Evolutionary conservation across 768 basidiomycete genomes (phyloP), one percentile per base, ranked within the genome.

Genomic region (Candolleomyces eurysporus): DNA sequence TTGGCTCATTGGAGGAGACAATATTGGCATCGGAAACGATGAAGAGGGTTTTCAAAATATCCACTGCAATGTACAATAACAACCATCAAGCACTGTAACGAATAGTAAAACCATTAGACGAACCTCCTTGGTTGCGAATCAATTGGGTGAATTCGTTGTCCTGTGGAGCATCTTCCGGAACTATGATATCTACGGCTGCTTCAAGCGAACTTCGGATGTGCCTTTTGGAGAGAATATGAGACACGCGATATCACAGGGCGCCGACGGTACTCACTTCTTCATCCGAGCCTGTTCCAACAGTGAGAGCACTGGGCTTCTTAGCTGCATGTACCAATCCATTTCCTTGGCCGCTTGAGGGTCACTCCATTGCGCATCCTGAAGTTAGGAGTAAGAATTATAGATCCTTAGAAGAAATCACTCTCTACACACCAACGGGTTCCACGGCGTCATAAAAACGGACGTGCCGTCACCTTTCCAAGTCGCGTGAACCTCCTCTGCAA

Each of bases 401-500:
- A n/a, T 21, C 14, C 21, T 45, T 4, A 30, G 7, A 13, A 40
- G 14, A 36, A 63, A 2, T 4, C n/a, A 53, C 87, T 26, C 26
- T 26, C 26, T 26, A 39, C 52, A 11, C 66, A 93, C 94, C 62
- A 92, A 67, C 22, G 85, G 81, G 48, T 65, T 68, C 94, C 94
- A 96, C n/a, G 74, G 76, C 3, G 76, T 79, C 62, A 78, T 76
- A 67, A 95, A 96, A n/a, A 92, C 81, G 0, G 92, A 95, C 0
- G 69, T 71, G 0, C 65, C 70, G 32, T 77, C 69, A 5, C 68
- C 65, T 51, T 75, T 71, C 71, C 72, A 65, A 22, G 78, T 74
- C 31, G 82, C 79, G 66, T 91, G 82, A 59, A 96, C 85, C 72
- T 98, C 96, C 73, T 97, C 95, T 0, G 93, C 91, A 5, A 97